Conservation (phyloP, 495 filamentous ascomycete species). For the Rhizodiscina lignyota region DNA sequence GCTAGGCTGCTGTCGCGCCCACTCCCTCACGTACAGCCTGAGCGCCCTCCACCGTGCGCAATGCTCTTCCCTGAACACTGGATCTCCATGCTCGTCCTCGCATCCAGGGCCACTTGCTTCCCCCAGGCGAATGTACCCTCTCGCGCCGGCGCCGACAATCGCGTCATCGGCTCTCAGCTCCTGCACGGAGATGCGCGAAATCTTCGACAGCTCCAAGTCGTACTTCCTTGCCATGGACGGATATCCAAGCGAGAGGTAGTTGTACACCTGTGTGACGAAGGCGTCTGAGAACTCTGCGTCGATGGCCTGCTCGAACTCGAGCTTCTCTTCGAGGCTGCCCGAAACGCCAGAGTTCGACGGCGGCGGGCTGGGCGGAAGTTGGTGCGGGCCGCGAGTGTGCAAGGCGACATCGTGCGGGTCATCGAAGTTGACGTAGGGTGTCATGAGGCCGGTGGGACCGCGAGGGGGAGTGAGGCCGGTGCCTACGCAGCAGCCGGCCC, state of each 20-base stretch:
- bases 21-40: slow-evolving; percentile 64
- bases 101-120: slow-evolving; percentile 26
- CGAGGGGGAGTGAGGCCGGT: slow-evolving; percentile 9
- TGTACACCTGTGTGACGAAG: slow-evolving; percentile 92
- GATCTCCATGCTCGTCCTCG: slow-evolving; percentile 16
- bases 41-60: slow-evolving; percentile 70
- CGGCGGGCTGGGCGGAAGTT: slow-evolving; percentile 13
- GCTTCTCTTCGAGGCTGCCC: slow-evolving; percentile 29
- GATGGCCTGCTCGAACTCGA: slow-evolving; percentile 25
- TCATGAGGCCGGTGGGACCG: slow-evolving; percentile 20
- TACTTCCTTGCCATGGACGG: slow-evolving; percentile 66
- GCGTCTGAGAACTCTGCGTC: slow-evolving; percentile 55
- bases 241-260: slow-evolving; percentile 85
- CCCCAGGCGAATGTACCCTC: slow-evolving; percentile 51
- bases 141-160: slow-evolving; percentile 29
- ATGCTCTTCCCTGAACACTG: slow-evolving; percentile 21
- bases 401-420: slow-evolving; percentile 15
- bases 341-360: slow-evolving; percentile 11
- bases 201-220: slow-evolving; percentile 66
- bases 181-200: slow-evolving; percentile 46
- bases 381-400: slow-evolving; percentile 8
- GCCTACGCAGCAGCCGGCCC: slow-evolving; percentile 23
- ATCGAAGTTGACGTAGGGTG: slow-evolving; percentile 11
- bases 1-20: slow-evolving; percentile 68
- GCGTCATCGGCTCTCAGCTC: slow-evolving; percentile 59